Evolutionary conservation across 1,139 yeast species (phyloP).

Genomic region (Zygosaccharomyces pseudobailii): DNA sequence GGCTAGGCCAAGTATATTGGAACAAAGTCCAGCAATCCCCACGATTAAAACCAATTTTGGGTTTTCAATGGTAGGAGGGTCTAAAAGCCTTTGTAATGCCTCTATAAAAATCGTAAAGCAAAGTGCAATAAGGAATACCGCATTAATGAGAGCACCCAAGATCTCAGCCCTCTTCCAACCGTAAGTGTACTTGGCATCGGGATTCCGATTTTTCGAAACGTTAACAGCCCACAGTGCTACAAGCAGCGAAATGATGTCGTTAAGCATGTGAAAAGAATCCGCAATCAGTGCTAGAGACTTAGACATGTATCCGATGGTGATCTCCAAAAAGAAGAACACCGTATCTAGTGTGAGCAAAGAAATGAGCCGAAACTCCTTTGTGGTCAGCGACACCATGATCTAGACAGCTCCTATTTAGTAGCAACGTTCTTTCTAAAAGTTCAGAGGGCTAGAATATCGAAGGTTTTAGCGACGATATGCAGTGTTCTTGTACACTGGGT

Average conservation of each 20-base stretch:
- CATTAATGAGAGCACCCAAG: slow-evolving; percentile 87
- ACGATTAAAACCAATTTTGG: slow-evolving; percentile 78
- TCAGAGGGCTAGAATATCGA: not conserved
- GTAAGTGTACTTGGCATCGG: slow-evolving; percentile 84
- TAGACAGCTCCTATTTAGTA: not conserved
- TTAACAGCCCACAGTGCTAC: slow-evolving; percentile 97
- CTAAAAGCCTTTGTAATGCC: slow-evolving; percentile 82
- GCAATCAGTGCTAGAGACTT: slow-evolving; percentile 92
- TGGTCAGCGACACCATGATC: slow-evolving; percentile 17
- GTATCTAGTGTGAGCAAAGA: slow-evolving; percentile 74
- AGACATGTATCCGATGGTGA: slow-evolving; percentile 79
- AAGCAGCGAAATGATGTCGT: slow-evolving; percentile 82
- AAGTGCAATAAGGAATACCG: slow-evolving; percentile 85
- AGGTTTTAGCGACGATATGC: not conserved
- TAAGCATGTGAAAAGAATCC: slow-evolving; percentile 95
- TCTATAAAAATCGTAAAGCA: slow-evolving; percentile 91
- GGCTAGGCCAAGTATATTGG: slow-evolving; percentile 77
- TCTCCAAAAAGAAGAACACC: slow-evolving; percentile 77
- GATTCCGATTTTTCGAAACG: slow-evolving; percentile 76
- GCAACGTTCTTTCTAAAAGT: not conserved
- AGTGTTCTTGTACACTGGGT: not conserved
- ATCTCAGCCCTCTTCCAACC: slow-evolving; percentile 98
- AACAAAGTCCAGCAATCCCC: slow-evolving; percentile 75
- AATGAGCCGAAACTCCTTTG: slow-evolving; percentile 70
- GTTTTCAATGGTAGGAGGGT: slow-evolving; percentile 72